Evolutionary conservation across 2,329 filamentous ascomycete genomes (phyloP).

Genomic region (Claviceps sp.): DNA sequence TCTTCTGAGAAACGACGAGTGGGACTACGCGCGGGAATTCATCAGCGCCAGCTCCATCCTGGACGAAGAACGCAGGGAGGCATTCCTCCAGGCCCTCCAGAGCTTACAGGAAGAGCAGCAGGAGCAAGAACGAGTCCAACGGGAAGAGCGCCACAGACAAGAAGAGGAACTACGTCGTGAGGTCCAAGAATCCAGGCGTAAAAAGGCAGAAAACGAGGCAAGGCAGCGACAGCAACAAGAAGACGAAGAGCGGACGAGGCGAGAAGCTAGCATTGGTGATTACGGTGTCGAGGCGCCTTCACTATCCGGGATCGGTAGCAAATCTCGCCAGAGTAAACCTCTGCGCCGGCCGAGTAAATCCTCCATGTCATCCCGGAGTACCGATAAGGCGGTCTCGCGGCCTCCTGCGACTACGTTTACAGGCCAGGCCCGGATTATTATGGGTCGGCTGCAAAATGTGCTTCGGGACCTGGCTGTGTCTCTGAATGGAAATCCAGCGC

Average conservation of each 20-base stretch:
- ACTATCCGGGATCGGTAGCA: slow-evolving; percentile 21
- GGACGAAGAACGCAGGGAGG: slow-evolving; percentile 82
- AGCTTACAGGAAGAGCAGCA: slow-evolving; percentile 73
- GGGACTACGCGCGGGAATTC: slow-evolving; percentile 90
- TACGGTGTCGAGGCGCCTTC: slow-evolving; percentile 49
- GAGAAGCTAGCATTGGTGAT: slow-evolving; percentile 48
- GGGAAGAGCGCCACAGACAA: slow-evolving; percentile 40
- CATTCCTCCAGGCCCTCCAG: slow-evolving; percentile 76
- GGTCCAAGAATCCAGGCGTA: slow-evolving; percentile 41
- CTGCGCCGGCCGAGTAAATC: slow-evolving; percentile 13
- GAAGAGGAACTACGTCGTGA: slow-evolving; percentile 44
- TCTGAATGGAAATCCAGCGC: slow-evolving; percentile 42
- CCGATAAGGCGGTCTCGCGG: slow-evolving; percentile 14
- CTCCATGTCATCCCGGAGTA: slow-evolving; percentile 14
- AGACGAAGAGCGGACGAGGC: slow-evolving; percentile 38
- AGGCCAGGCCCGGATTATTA: slow-evolving; percentile 36
- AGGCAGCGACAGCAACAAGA: slow-evolving; percentile 37
- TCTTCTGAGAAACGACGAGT: slow-evolving; percentile 83
- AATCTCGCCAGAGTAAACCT: slow-evolving; percentile 17
- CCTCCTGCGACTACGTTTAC: slow-evolving; percentile 27
- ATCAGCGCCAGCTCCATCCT: slow-evolving; percentile 75
- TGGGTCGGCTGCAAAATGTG: slow-evolving; percentile 36
- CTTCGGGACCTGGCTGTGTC: slow-evolving; percentile 37
- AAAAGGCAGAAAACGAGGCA: slow-evolving; percentile 46
- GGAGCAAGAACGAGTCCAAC: slow-evolving; percentile 53